phyloP scores from a whole-genome alignment of 192 early-diverging fungal genomes.

The Dispira parvispora region DNA sequence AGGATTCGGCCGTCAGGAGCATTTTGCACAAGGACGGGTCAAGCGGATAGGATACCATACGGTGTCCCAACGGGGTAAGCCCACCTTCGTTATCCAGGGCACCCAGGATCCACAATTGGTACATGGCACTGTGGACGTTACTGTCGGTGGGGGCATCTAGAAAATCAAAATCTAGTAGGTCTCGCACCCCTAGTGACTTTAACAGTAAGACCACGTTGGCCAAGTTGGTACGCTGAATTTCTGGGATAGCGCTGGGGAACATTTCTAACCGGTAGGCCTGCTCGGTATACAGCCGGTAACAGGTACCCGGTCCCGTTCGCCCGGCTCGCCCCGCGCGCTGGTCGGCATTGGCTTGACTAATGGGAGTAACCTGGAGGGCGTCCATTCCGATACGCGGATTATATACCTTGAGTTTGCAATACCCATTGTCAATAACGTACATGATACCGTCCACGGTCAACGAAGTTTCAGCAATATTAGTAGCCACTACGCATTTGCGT shows the following conservation, averaged over 20 bases:
- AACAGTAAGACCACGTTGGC: conserved; percentile 80
- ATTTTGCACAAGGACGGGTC: conserved; percentile 92
- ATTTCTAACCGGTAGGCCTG: conserved; percentile 88
- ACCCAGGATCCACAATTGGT: conserved; percentile 87
- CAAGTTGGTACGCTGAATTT: conserved; percentile 94
- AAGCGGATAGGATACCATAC: conserved; percentile 91
- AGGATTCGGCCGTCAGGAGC: conserved; percentile 71
- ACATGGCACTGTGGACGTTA: conserved; percentile 78
- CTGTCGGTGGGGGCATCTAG: conserved; percentile 93
- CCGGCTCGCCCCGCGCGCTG: conserved; percentile 97
- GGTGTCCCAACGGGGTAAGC: conserved; percentile 77
- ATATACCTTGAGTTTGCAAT: conserved; percentile 91
- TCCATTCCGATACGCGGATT: conserved; percentile 98
- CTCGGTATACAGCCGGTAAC: conserved; percentile 87
- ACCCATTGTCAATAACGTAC: conserved; percentile 93
- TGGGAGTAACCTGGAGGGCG: conserved; percentile 79
- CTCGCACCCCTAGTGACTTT: conserved; percentile 88
- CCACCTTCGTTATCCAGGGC: conserved; percentile 83
- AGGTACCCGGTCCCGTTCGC: conserved; percentile 87
- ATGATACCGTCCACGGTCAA: conserved; percentile 96
- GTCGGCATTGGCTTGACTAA: conserved; percentile 84
- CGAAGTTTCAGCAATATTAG: conserved; percentile 97
- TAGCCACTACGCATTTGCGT: conserved; percentile 88
- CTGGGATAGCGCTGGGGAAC: conserved; percentile 84
- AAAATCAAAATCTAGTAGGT: conserved; percentile 89